Evolutionary conservation across 768 basidiomycete species (phyloP), one percentile per base, ranked within the genome.

Genomic region (Udeniomyces megalosporus): DNA sequence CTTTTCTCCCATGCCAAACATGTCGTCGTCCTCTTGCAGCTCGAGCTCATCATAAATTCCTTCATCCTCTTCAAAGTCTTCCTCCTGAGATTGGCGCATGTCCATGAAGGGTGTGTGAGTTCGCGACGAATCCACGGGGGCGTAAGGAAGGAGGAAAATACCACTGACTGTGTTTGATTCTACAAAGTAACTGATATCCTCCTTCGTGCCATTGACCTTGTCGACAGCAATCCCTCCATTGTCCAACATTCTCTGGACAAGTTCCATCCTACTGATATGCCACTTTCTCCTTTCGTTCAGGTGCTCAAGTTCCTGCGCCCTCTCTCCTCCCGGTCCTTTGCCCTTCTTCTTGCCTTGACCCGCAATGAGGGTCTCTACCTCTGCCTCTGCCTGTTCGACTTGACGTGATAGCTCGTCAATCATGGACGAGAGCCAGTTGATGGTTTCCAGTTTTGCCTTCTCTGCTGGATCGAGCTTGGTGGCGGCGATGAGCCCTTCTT

Each of bases 21-120:
- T 85, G 76, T 90, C 90, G 71, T 97, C 93, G 73, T 95, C 90
- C 70, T 95, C 93, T 68, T 95, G 88, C 50, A 99, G 84, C 69
- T 88, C 88, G 65, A 99, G 87, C 17, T 97, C 95, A 68, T 97
- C 95, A 70, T 99, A 99, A 55, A 99, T 86, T 51, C 88, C 91
- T 72, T 91, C 86, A 70, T 97, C 89, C 72, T 93, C 92, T 62
- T 97, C 91, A 73, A 95, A 99, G 69, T 88, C 86, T 69, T 97
- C 95, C 58, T 93, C 90, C 95, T 97, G 55, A 35, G 4, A 22
- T 42, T 42, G 38, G 38, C 17, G 38, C 38, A 17, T 42, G 26
- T 28, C 26, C 26, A 15, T 60, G n/a, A 46, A 49, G n/a, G 3
- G 44, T 14, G 28, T 14, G 38, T 51, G 51, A 66, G 70, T 70